These are phyloP conservation scores for Melanomma pulvis-pyrius DNA, from an alignment of 495 filamentous ascomycete genomes.

Conservation along the genomic window DNA sequence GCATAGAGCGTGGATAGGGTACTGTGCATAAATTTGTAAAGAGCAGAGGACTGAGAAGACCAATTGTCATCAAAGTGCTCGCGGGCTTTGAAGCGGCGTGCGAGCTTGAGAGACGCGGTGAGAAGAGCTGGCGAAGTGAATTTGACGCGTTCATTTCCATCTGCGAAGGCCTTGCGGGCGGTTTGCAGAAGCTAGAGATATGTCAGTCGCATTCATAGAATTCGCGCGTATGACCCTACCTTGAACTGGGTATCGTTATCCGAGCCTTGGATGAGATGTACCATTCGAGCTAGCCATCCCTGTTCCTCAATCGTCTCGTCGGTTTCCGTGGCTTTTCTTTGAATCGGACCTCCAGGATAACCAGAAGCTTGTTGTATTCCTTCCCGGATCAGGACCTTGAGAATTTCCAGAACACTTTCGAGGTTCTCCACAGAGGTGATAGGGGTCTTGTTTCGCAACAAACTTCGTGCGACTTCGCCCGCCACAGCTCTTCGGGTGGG, in stretches of 20 bases:
- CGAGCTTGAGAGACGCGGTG: constrained; percentile 86
- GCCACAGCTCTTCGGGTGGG: constrained; percentile 88
- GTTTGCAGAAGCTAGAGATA: constrained; percentile 74
- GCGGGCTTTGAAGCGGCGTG: constrained; percentile 82
- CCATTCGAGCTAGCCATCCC: constrained; percentile 88
- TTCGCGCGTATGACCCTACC: constrained; percentile 44
- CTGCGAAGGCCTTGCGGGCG: constrained; percentile 81
- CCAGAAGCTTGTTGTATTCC: constrained; percentile 81
- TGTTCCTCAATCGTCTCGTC: constrained; percentile 98
- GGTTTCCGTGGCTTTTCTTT: constrained; percentile 70
- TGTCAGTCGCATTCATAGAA: constrained; percentile 37
- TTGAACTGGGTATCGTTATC: constrained; percentile 94
- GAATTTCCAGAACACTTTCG: constrained; percentile 83
- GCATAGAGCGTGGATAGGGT: constrained; percentile 85
- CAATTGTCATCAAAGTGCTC: constrained; percentile 96
- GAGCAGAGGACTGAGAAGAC: constrained; percentile 82
- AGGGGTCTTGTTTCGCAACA: constrained; percentile 76
- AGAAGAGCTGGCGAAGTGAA: constrained; percentile 93
- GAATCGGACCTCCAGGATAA: constrained; percentile 74
- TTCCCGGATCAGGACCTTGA: constrained; percentile 90
- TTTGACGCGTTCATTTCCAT: constrained; percentile 92
- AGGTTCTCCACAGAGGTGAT: constrained; percentile 77
- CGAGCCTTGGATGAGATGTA: constrained; percentile 80
- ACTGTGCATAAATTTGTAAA: constrained; percentile 94
- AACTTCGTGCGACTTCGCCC: constrained; percentile 75